A percentile compares a stretch with the other conserved stretches of the same genome.
phyloP scores from a whole-genome alignment of 2,329 filamentous ascomycete genomes.

The Fusarium sp. region DNA sequence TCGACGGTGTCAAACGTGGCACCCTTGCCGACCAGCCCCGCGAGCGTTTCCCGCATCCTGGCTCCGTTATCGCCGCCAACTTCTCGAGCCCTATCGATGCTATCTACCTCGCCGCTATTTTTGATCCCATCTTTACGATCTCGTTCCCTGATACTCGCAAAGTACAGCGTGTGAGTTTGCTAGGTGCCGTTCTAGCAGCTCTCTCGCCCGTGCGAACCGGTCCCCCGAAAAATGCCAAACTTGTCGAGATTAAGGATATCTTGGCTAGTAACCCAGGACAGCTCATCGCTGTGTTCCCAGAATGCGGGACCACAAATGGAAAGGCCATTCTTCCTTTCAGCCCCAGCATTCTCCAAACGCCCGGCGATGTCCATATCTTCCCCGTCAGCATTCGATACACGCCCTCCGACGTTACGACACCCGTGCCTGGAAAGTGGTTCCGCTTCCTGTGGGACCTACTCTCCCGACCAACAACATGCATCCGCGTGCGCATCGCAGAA shows the following conservation, averaged over 20 bases:
- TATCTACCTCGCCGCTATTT: conserved; percentile 93
- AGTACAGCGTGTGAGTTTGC: conserved; percentile 82
- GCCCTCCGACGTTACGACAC: conserved; percentile 89
- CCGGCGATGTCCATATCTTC: conserved; percentile 81
- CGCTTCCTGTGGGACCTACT: conserved; percentile 89
- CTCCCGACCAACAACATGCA: conserved; percentile 86
- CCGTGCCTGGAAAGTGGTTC: conserved; percentile 79
- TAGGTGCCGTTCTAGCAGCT: conserved; percentile 79
- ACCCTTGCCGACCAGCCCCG: conserved; percentile 81
- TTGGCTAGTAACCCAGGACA: conserved; percentile 77
- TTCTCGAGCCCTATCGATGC: conserved; percentile 95
- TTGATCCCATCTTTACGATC: conserved; percentile 93
- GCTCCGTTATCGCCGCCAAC: conserved; percentile 87
- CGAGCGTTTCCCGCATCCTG: conserved; percentile 80
- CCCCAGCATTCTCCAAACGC: conserved; percentile 78
- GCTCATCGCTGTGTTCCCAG: conserved; percentile 89
- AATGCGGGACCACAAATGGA: conserved; percentile 94
- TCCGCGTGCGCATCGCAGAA: conserved; percentile 91
- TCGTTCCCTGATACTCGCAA: conserved; percentile 81
- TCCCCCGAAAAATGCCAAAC: conserved; percentile 60
- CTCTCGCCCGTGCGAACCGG: conserved; percentile 70
- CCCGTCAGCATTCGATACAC: conserved; percentile 92
- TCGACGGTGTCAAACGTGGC: conserved; percentile 95
- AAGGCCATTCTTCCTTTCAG: conserved; percentile 88
- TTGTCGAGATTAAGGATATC: conserved; percentile 74